Base-by-base conservation (phyloP, 192 early-diverging fungal genomes). In the Glomus cerebriforme region DNA sequence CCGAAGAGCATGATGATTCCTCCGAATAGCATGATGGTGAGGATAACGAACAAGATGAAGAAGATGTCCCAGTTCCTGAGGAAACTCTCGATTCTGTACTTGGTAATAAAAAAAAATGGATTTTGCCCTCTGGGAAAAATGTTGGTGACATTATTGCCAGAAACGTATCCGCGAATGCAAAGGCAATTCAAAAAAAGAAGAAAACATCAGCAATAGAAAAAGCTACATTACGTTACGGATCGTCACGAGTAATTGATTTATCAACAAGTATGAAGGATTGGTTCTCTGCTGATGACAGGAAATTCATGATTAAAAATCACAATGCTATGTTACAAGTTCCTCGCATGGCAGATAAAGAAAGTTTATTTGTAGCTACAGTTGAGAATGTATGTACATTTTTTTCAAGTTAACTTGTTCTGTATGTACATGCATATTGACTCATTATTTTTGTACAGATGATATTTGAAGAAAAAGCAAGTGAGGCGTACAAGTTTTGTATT, bases 181-280 rank as follows among this genome's bases (percentile, higher is more conserved):
- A 43, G 24, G 66, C 63, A 63, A 78, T 78, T 26, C 1, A 78
- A 67, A 59, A 78, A 35, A 29, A 78, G 63, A 78, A 78, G 49
- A 63, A 45, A 43, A 39, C 26, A 78, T 60, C 66, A 67, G 76
- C 76, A 4, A 32, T 45, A 49, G 76, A 78, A 54, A 78, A 67
- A 67, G 76, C 76, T 7, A 75, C 22, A 62, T 75, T 75, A 75
- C 74, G 74, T 63, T 78, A 78, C 26, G 76, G 76, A 66, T 35
- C 62, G 39, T 78, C 76, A 58, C 43, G 76, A 66, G 66, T 78
- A 49, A 78, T 78, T 43, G 76, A 78, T 67, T 78, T 78, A 64
- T 78, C 76, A 0, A 29, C 76, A 29, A 27, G 37, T 66, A 78
- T 66, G 76, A 78, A 47, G 63, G 34, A 67, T 17, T 78, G 76